These are phyloP conservation scores for Apiospora saccharicola DNA, from an alignment of 2,329 filamentous ascomycete genomes.

Conservation along the genomic window DNA sequence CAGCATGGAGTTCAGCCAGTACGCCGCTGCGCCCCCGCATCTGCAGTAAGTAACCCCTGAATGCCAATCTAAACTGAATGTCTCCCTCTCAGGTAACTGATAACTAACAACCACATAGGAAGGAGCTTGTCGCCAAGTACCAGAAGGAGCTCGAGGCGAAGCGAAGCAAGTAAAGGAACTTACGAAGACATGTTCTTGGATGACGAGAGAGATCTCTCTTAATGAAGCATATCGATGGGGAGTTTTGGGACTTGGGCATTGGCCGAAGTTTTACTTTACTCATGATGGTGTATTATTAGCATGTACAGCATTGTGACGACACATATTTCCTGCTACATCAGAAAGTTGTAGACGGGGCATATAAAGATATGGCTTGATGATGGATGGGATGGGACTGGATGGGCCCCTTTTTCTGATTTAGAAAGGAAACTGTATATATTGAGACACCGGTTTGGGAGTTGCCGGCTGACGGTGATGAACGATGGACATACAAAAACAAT, in stretches of 20 bases:
- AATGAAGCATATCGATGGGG: constrained; percentile 20
- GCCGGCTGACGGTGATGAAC: background rate
- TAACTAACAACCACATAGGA: constrained; percentile 50
- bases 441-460: background rate
- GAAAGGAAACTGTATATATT: constrained; percentile 5
- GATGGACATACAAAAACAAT: background rate
- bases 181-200: background rate
- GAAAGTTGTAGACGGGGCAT: background rate
- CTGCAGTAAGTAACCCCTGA: constrained; percentile 72
- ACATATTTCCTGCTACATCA: background rate
- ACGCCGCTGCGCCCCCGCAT: constrained; percentile 84
- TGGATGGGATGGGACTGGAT: background rate
- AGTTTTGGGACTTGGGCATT: constrained; percentile 6
- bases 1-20: constrained; percentile 98
- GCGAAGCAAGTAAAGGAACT: constrained; percentile 57
- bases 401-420: background rate
- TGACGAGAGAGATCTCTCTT: background rate
- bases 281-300: constrained; percentile 18
- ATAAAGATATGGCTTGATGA: background rate
- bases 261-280: background rate
- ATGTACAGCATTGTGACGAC: constrained; percentile 21
- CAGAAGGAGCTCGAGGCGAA: constrained; percentile 65
- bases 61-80: background rate
- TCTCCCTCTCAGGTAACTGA: background rate
- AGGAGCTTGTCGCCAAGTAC: constrained; percentile 66